A percentile compares a stretch with the other conserved stretches of the same genome.
Evolutionary conservation across 2,329 filamentous ascomycete species (phyloP).

Genomic region (Phoma sp.): DNA sequence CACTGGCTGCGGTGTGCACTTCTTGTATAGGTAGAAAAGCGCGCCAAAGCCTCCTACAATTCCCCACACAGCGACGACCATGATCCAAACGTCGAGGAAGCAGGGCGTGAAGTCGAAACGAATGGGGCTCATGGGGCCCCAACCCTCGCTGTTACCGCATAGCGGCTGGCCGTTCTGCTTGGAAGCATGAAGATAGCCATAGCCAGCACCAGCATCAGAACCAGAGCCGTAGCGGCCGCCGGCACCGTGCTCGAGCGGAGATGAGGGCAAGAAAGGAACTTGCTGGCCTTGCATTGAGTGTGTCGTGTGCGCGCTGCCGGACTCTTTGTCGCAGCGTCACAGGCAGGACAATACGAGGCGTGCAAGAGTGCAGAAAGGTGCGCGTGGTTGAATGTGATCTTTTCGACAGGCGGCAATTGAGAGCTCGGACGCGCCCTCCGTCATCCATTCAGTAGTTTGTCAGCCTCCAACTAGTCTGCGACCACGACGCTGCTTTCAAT

Average conservation of each 20-base stretch:
- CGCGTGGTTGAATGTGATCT: constrained; percentile 10
- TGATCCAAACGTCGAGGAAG: constrained; percentile 92
- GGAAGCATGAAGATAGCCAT: constrained; percentile 61
- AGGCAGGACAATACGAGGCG: constrained; percentile 18
- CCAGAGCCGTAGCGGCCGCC: constrained; percentile 28
- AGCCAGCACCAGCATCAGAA: too few relatives aligned
- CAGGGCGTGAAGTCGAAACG: constrained; percentile 97
- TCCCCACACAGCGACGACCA: constrained; percentile 78
- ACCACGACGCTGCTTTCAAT: too few relatives aligned
- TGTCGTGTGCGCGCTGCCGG: constrained; percentile 24
- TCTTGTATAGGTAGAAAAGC: constrained; percentile 78
- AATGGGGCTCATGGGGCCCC: constrained; percentile 87
- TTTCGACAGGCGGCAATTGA: constrained; percentile 2
- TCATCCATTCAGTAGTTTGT: constrained; percentile 12
- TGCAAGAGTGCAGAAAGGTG: constrained; percentile 5
- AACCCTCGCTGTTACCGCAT: constrained; percentile 89
- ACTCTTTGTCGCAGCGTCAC: constrained; percentile 34
- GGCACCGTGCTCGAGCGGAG: constrained; percentile 23
- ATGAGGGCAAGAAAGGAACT: constrained; percentile 42
- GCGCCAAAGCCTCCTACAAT: constrained; percentile 78
- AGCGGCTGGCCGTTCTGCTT: constrained; percentile 67
- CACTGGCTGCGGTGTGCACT: constrained; percentile 70
- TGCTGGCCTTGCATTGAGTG: constrained; percentile 48
- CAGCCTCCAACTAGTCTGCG: not conserved
- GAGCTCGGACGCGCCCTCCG: constrained; percentile 13